These are phyloP conservation scores for Tripterygium wilfordii DNA, from an alignment of 177 flowering plant genomes.

Conservation along the genomic window DNA sequence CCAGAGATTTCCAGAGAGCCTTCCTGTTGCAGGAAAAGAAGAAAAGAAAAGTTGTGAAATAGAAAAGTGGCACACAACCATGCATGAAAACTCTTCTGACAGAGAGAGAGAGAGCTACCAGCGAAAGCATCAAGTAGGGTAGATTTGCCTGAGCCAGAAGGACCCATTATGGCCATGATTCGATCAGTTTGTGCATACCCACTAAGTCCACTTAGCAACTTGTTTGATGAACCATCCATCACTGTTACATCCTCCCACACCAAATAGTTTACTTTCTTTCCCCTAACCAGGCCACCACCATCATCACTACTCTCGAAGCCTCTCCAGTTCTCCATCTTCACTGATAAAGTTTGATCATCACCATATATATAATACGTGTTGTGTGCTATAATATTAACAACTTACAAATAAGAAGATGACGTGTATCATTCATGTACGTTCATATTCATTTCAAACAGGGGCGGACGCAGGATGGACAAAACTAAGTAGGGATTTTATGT, in stretches of 20 bases:
- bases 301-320: too few species aligned
- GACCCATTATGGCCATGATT: slow-evolving; percentile 43
- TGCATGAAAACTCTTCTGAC: not conserved
- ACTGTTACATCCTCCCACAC: slow-evolving; percentile 43
- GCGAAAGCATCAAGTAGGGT: slow-evolving; percentile 30
- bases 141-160: slow-evolving; percentile 41
- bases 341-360: too few species aligned
- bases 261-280: slow-evolving; percentile 8
- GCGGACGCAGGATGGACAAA: too few species aligned
- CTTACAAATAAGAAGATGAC: too few species aligned
- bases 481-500: too few species aligned
- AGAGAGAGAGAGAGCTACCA: slow-evolving; percentile 13
- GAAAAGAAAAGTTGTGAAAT: not conserved
- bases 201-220: slow-evolving; percentile 20
- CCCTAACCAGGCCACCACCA: too few species aligned
- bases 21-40: slow-evolving; percentile 17
- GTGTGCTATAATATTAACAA: too few species aligned
- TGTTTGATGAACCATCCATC: slow-evolving; percentile 19
- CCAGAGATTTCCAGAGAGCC: slow-evolving; percentile 24
- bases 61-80: not conserved
- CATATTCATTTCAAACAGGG: too few species aligned
- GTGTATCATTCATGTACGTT: too few species aligned
- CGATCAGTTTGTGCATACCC: slow-evolving; percentile 28
- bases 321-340: too few species aligned
- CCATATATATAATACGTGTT: too few species aligned